These are phyloP conservation scores for Cornus kousa DNA, from an alignment of 148 eudicot species.

Conservation along the genomic window DNA sequence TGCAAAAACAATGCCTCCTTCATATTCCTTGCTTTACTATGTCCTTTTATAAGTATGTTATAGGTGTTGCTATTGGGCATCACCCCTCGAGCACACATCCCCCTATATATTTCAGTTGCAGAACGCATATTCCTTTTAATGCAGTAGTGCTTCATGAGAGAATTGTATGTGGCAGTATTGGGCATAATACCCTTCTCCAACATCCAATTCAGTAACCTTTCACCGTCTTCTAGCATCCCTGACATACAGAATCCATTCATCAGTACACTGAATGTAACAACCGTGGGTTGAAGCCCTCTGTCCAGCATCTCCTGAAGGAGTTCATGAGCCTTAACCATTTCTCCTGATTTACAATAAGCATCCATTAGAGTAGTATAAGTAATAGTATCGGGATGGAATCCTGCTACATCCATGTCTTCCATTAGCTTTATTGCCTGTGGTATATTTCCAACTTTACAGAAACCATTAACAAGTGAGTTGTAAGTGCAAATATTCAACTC, in stretches of 20 bases:
- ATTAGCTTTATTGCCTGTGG: slow-evolving; percentile 60
- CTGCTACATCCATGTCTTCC: slow-evolving; percentile 72
- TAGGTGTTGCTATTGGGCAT: slow-evolving; percentile 72
- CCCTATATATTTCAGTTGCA: slow-evolving; percentile 57
- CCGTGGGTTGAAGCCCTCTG: slow-evolving; percentile 70
- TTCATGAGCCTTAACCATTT: slow-evolving; percentile 66
- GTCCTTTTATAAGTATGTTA: slow-evolving; percentile 81
- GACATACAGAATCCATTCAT: slow-evolving; percentile 85
- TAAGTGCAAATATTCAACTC: slow-evolving; percentile 74
- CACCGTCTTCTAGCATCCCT: slow-evolving; percentile 88
- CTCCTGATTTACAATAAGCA: slow-evolving; percentile 81
- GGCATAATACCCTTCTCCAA: slow-evolving; percentile 76
- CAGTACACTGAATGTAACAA: slow-evolving; percentile 86
- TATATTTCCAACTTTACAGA: slow-evolving; percentile 73
- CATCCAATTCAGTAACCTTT: slow-evolving; percentile 83
- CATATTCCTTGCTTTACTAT: slow-evolving; percentile 87
- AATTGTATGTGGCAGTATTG: slow-evolving; percentile 78
- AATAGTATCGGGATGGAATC: slow-evolving; percentile 64
- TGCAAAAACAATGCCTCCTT: slow-evolving; percentile 93
- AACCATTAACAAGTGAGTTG: slow-evolving; percentile 78
- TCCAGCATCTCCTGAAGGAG: slow-evolving; percentile 73
- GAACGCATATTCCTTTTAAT: slow-evolving; percentile 62
- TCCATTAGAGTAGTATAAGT: slow-evolving; percentile 93
- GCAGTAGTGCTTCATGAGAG: slow-evolving; percentile 78
- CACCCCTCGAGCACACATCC: slow-evolving; percentile 61